Conservation (phyloP, 140 eudicot species). For the Senecio squalidus region DNA sequence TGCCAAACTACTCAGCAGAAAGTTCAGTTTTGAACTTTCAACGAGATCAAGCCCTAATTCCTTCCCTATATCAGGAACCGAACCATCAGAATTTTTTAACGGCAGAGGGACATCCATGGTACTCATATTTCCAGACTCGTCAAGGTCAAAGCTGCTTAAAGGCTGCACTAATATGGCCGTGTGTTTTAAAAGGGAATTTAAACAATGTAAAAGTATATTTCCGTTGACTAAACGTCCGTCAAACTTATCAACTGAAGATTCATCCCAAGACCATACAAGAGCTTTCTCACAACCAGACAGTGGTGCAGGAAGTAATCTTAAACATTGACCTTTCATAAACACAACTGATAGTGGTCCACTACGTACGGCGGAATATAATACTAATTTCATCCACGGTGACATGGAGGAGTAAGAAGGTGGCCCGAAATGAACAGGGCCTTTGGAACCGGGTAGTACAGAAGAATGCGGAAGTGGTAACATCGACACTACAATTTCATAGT, state of each 20-base stretch:
- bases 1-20: slow-evolving; percentile 45
- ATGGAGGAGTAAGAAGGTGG: slow-evolving; percentile 87
- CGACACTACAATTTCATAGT: slow-evolving; percentile 87
- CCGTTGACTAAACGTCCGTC: slow-evolving; percentile 85
- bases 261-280: slow-evolving; percentile 97
- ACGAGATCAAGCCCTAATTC: slow-evolving; percentile 57
- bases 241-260: slow-evolving; percentile 65
- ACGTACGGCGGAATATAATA: slow-evolving; percentile 64
- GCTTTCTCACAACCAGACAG: slow-evolving; percentile 97
- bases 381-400: slow-evolving; percentile 99
- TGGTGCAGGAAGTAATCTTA: slow-evolving; percentile 92
- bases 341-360: slow-evolving; percentile 93
- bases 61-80: slow-evolving; percentile 66
- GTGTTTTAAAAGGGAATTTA: slow-evolving; percentile 73
- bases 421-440: slow-evolving; percentile 90
- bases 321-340: slow-evolving; percentile 91
- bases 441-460: slow-evolving; percentile 83
- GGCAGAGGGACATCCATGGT: slow-evolving; percentile 88
- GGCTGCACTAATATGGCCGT: slow-evolving; percentile 95
- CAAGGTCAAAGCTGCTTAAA: slow-evolving; percentile 67
- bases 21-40: slow-evolving; percentile 52
- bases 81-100: slow-evolving; percentile 74
- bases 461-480: slow-evolving; percentile 93
- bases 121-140: slow-evolving; percentile 41
- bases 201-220: slow-evolving; percentile 80